Base-by-base conservation (phyloP, 1,139 yeast species). In the Geotrichum fermentans region DNA sequence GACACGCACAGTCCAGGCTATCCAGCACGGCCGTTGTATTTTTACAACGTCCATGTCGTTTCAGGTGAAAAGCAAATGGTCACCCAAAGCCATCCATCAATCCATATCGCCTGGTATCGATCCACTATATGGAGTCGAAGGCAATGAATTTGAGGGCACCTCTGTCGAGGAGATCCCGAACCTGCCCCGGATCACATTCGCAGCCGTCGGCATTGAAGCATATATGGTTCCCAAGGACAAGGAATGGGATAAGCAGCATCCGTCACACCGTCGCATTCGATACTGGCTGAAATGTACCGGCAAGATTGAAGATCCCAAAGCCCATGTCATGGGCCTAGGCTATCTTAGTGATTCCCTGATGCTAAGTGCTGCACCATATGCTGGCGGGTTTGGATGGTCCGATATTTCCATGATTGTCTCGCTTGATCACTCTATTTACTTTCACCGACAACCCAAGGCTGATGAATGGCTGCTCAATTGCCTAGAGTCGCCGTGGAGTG, bases 401-500 rank as follows among this genome's bases (percentile, higher is more conserved):
- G 70, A 74, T 16, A 69, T 76, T 13, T 62, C 66, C 16, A 66
- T 74, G 63, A 77, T 82, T 39, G 83, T 81, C 8, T 79, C 85
- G 14, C 66, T 84, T 56, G 90, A 83, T 58, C 89, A 83, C 61
- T 68, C 79, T 0, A 74, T 85, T 18, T 82, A 82, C 62, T 82
- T 84, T 68, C 89, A 83, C 58, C 71, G 70, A 39, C 79, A 75
- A 52, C 71, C 78, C 52, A 74, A 74, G 52, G 71, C 74, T 2
- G 73, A 76, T 43, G 70, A 77, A 29, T 82, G 83, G 81, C 65
- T 79, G 62, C 70, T 74, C 14, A 74, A 76, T 50, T 72, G 77
- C 44, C 70, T 78, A 40, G 70, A 70, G 49, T 74, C 78, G 30
- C 66, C 79, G n/a, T 71, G 80, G 53, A 70, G 81, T 4, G 73